A percentile compares a stretch with the other conserved stretches of the same genome.
Evolutionary conservation across 1,139 yeast genomes (phyloP).

Genomic region (Pichia sp.): DNA sequence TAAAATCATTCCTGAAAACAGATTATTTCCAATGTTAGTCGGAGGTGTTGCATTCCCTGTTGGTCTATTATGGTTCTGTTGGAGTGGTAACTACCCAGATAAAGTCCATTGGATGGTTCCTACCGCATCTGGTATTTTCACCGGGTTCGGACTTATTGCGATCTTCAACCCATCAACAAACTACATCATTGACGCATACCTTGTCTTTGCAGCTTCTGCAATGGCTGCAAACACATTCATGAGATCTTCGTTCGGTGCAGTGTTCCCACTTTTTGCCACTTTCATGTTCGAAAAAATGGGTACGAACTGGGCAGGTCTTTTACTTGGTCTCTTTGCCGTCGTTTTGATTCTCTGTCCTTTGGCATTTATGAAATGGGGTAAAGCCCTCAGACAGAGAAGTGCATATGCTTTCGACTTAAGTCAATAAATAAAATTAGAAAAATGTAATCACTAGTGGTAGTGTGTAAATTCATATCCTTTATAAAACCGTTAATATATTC

Average conservation of each 20-base stretch:
- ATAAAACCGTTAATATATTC: too few relatives aligned
- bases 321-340: constrained; percentile 67
- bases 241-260: constrained; percentile 65
- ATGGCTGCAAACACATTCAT: constrained; percentile 83
- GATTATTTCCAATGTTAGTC: constrained; percentile 71
- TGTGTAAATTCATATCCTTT: too few relatives aligned
- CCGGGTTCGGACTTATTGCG: constrained; percentile 73
- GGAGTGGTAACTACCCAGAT: constrained; percentile 76
- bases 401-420: constrained; percentile 55
- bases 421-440: neutral
- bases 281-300: constrained; percentile 77
- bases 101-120: constrained; percentile 83
- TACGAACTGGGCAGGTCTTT: constrained; percentile 79
- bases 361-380: constrained; percentile 65
- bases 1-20: constrained; percentile 74
- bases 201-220: constrained; percentile 84
- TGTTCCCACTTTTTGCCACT: constrained; percentile 76
- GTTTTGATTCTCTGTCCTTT: constrained; percentile 74
- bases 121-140: constrained; percentile 64
- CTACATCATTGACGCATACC: constrained; percentile 78
- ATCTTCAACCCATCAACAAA: constrained; percentile 78
- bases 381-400: constrained; percentile 55
- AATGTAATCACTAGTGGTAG: too few relatives aligned
- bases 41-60: constrained; percentile 72
- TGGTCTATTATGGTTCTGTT: constrained; percentile 82